Conservation (phyloP, 2,329 filamentous ascomycete species). For the Cercospora brassicicola region DNA sequence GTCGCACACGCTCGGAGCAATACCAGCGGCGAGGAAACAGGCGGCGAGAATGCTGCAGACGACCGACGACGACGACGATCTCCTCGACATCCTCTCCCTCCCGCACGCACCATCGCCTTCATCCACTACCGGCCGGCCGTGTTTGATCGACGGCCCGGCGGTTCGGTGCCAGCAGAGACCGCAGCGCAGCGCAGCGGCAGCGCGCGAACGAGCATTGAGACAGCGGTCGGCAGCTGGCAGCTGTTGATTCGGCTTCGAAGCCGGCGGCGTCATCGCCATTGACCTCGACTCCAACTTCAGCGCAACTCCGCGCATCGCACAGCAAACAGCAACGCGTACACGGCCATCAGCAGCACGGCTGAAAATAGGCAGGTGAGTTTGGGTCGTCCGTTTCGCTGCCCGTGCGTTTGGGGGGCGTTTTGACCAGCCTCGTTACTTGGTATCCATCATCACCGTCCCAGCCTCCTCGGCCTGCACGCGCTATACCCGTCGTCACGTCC, state of each 20-base stretch:
- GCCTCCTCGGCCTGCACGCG: constrained; percentile 1
- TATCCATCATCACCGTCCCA: constrained; percentile 1
- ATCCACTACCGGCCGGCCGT: not conserved
- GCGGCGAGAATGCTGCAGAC: not conserved
- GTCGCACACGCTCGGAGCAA: not conserved
- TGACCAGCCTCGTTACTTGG: constrained; percentile 11
- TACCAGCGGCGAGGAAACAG: not conserved
- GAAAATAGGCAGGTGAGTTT: constrained; percentile 4
- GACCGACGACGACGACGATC: not conserved
- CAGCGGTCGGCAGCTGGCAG: not conserved
- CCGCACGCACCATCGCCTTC: not conserved
- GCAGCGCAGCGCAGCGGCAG: not conserved
- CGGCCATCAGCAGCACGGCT: not conserved
- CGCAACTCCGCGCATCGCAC: not conserved
- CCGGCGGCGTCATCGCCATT: not conserved
- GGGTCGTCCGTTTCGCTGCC: constrained; percentile 6
- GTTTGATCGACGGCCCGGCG: constrained; percentile 6
- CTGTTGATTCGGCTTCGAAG: not conserved
- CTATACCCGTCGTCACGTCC: constrained; percentile 7
- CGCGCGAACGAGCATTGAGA: not conserved
- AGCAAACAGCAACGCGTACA: not conserved
- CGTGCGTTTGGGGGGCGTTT: constrained; percentile 4
- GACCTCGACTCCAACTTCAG: not conserved
- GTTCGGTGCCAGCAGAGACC: not conserved
- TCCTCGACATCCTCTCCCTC: not conserved